phyloP scores from a whole-genome alignment of 164 flowering plant species.

The Umbellularia californica region DNA sequence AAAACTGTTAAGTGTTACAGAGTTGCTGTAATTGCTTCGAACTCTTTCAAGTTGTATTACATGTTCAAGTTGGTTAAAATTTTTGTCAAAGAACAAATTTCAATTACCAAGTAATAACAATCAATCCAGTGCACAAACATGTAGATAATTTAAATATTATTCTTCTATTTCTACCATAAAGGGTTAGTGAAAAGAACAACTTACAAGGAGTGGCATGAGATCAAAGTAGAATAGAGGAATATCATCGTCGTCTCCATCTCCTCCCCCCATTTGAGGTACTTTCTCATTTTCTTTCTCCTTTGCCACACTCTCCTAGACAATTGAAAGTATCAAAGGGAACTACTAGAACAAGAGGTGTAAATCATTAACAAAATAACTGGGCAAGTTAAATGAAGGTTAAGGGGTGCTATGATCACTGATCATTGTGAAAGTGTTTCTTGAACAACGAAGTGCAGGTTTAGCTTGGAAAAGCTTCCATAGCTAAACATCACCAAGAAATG shows the following conservation, averaged over 20 bases:
- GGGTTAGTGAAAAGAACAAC: slow-evolving; percentile 11
- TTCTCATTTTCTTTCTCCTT: slow-evolving; percentile 73
- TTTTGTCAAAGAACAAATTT: no score
- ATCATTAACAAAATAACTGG: no score
- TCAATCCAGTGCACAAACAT: background rate
- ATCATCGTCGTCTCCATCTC: slow-evolving; percentile 47
- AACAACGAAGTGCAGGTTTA: background rate
- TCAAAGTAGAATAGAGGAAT: slow-evolving; percentile 86
- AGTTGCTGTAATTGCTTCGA: background rate
- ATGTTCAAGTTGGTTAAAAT: background rate
- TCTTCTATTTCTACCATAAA: background rate
- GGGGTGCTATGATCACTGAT: background rate
- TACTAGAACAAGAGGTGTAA: background rate
- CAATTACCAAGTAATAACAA: background rate
- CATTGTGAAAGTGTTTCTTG: background rate
- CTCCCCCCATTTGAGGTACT: slow-evolving; percentile 10
- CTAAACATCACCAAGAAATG: background rate
- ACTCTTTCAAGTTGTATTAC: background rate
- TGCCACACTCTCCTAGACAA: slow-evolving; percentile 57
- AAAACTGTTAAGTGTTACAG: background rate
- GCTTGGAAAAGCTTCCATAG: background rate
- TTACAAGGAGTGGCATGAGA: slow-evolving; percentile 94
- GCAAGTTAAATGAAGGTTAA: background rate
- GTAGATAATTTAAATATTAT: no score
- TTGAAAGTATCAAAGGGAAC: background rate